A percentile compares a stretch with the other conserved stretches of the same genome.
Evolutionary conservation across 2,329 filamentous ascomycete species (phyloP).

Genomic region (Chalaropsis thielavioides): DNA sequence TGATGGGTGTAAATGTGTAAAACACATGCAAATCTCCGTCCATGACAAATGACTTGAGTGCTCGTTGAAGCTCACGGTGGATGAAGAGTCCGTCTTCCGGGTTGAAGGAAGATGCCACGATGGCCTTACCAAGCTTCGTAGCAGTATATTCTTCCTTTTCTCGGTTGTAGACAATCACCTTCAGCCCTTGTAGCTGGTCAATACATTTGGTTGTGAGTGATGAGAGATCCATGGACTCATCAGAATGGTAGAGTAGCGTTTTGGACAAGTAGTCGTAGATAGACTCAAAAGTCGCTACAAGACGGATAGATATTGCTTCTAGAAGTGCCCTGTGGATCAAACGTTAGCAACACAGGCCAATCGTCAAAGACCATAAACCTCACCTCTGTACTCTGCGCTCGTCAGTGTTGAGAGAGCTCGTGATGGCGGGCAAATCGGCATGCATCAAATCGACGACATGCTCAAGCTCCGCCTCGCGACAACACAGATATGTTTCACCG

Average conservation of each 20-base stretch:
- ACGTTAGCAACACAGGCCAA: slow-evolving; percentile 3
- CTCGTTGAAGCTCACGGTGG: slow-evolving; percentile 50
- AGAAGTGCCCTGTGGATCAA: slow-evolving; percentile 43
- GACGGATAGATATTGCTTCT: slow-evolving; percentile 52
- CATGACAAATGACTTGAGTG: slow-evolving; percentile 60
- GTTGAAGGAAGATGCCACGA: slow-evolving; percentile 57
- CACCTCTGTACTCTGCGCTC: slow-evolving; percentile 54
- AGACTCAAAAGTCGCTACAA: slow-evolving; percentile 50
- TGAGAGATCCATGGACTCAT: slow-evolving; percentile 34
- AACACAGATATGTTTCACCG: slow-evolving; percentile 66
- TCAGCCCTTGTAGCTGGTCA: slow-evolving; percentile 38
- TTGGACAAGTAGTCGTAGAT: slow-evolving; percentile 54
- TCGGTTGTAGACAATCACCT: slow-evolving; percentile 34
- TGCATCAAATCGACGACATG: slow-evolving; percentile 56
- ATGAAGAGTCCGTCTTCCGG: slow-evolving; percentile 64
- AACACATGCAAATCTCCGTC: slow-evolving; percentile 69
- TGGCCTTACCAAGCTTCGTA: slow-evolving; percentile 53
- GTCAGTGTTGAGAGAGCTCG: slow-evolving; percentile 53
- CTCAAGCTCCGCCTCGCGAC: slow-evolving; percentile 52
- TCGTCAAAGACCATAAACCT: not conserved
- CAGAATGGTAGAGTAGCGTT: slow-evolving; percentile 49
- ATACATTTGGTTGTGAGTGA: slow-evolving; percentile 45
- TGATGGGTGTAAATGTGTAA: slow-evolving; percentile 63
- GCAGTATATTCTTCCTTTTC: slow-evolving; percentile 39
- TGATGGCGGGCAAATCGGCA: slow-evolving; percentile 54